These are phyloP conservation scores for Septoria petroselini DNA, from an alignment of 2,329 filamentous ascomycete genomes.

Conservation along the genomic window DNA sequence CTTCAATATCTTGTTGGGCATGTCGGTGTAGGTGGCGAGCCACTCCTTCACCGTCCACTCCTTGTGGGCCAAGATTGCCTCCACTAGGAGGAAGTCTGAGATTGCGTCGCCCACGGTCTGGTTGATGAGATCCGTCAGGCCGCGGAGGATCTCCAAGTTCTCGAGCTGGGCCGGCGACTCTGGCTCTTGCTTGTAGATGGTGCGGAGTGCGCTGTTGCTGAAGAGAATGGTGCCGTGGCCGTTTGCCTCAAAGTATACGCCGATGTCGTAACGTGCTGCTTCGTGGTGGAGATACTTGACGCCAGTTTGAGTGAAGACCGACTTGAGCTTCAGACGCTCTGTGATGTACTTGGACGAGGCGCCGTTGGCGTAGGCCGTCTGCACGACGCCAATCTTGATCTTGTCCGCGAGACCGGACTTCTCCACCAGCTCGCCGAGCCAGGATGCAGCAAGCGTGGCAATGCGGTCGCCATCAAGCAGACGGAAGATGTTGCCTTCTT, in stretches of 20 bases:
- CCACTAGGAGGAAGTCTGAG: constrained; percentile 92
- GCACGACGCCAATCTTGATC: constrained; percentile 87
- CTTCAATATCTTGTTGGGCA: constrained; percentile 91
- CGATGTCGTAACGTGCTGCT: constrained; percentile 90
- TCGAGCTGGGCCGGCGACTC: constrained; percentile 89
- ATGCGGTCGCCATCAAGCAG: constrained; percentile 97
- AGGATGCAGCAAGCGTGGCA: constrained; percentile 87
- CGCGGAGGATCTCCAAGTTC: constrained; percentile 78
- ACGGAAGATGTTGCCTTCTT: constrained; percentile 77
- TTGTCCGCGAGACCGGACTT: constrained; percentile 75
- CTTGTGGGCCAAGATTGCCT: constrained; percentile 95
- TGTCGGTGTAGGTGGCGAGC: constrained; percentile 87
- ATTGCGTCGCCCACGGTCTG: constrained; percentile 96
- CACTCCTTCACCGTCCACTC: constrained; percentile 82
- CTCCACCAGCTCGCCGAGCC: constrained; percentile 83
- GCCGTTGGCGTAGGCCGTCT: constrained; percentile 97
- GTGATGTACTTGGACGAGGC: constrained; percentile 89
- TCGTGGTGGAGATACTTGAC: constrained; percentile 98
- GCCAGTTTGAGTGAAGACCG: constrained; percentile 89
- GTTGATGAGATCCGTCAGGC: constrained; percentile 89
- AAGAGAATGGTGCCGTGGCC: constrained; percentile 97
- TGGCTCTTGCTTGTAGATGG: constrained; percentile 75
- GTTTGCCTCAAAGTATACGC: constrained; percentile 98
- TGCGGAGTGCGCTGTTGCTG: constrained; percentile 74
- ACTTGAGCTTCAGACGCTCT: constrained; percentile 80